Conservation (phyloP, 179 eudicot genomes). For the Carnegiea gigantea region DNA sequence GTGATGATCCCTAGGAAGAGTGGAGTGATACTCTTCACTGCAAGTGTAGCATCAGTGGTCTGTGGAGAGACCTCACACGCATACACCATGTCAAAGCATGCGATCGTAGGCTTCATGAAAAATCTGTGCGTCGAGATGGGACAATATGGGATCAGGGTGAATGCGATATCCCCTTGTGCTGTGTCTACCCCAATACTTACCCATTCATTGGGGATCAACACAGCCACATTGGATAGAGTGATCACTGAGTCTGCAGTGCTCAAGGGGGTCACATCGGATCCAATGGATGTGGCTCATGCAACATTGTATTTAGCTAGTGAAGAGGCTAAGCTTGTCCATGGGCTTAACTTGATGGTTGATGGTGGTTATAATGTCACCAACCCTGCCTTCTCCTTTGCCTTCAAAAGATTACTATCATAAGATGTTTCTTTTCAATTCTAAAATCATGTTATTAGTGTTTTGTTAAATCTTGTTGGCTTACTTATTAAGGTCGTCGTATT, state of each 20-base stretch:
- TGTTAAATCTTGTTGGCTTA: background rate
- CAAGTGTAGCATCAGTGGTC: slow-evolving; percentile 28
- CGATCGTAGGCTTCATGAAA: slow-evolving; percentile 41
- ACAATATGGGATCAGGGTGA: slow-evolving; percentile 42
- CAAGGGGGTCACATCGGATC: slow-evolving; percentile 29
- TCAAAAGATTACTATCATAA: slow-evolving; percentile 6
- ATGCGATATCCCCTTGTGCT: slow-evolving; percentile 36
- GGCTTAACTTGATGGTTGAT: slow-evolving; percentile 45
- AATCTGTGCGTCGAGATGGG: slow-evolving; percentile 44
- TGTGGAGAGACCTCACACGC: slow-evolving; percentile 36
- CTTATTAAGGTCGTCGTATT: too few species aligned
- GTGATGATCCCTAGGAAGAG: slow-evolving; percentile 40
- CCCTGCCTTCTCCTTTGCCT: slow-evolving; percentile 32
- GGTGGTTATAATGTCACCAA: slow-evolving; percentile 44
- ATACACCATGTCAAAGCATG: slow-evolving; percentile 45
- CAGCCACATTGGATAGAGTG: slow-evolving; percentile 9
- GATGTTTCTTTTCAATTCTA: background rate
- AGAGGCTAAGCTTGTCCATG: slow-evolving; percentile 42
- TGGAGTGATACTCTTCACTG: slow-evolving; percentile 43
- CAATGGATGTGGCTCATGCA: slow-evolving; percentile 40
- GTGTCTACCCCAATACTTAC: slow-evolving; percentile 27
- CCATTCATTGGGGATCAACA: slow-evolving; percentile 3
- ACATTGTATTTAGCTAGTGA: slow-evolving; percentile 44
- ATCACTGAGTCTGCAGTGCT: slow-evolving; percentile 26
- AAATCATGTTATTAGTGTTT: background rate